phyloP scores from a whole-genome alignment of 1,139 yeast species.

The Geotrichum aggregatum region DNA sequence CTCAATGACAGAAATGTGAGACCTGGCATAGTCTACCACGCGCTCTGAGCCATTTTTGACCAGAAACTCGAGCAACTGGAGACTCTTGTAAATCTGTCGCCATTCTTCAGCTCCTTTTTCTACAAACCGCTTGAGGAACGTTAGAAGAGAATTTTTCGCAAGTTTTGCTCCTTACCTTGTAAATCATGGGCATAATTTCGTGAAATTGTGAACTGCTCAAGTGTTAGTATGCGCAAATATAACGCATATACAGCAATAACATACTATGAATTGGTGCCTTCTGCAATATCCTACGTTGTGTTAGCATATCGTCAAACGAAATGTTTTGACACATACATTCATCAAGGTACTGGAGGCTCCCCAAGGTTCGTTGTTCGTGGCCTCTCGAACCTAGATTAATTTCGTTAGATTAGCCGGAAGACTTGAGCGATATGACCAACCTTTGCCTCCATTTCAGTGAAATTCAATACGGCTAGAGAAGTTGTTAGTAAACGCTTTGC shows the following conservation, averaged over 20 bases:
- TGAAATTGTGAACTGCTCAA: constrained; percentile 40
- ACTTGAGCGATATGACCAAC: constrained; percentile 40
- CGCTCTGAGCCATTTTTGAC: constrained; percentile 91
- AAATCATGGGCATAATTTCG: constrained; percentile 47
- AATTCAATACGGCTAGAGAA: constrained; percentile 65
- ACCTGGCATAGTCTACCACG: constrained; percentile 89
- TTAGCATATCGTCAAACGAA: background rate
- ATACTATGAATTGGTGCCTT: constrained; percentile 80
- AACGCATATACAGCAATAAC: constrained; percentile 15
- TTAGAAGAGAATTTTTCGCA: constrained; percentile 11
- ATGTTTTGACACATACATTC: constrained; percentile 42
- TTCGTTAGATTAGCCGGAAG: background rate
- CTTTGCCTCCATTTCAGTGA: constrained; percentile 92
- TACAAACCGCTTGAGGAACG: constrained; percentile 56
- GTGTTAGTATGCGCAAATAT: constrained; percentile 23
- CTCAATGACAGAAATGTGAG: constrained; percentile 74
- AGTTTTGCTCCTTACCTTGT: constrained; percentile 30
- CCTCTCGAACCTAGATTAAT: constrained; percentile 56
- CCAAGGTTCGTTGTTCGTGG: constrained; percentile 99
- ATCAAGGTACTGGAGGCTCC: constrained; percentile 89
- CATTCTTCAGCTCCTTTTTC: constrained; percentile 95
- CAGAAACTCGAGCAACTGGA: constrained; percentile 85
- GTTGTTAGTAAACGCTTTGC: constrained; percentile 28
- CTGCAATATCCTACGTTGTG: constrained; percentile 64
- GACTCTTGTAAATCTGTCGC: constrained; percentile 94